These are phyloP conservation scores for Coccomyxa sp. DNA, from an alignment of 139 green algal species.

Conservation along the genomic window DNA sequence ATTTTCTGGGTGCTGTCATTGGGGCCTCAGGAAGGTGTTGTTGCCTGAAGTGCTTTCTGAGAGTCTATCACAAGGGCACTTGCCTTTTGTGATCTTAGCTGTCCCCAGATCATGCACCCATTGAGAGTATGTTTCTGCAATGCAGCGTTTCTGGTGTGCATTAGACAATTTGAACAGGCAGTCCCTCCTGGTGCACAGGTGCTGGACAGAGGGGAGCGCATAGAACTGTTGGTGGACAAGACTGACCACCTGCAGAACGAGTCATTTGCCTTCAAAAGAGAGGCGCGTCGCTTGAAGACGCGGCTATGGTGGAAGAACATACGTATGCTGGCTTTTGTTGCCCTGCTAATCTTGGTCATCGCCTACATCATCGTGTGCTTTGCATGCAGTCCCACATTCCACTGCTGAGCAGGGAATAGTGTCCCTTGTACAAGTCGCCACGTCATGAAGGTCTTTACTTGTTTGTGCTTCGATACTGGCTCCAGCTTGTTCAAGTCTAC, in stretches of 20 bases:
- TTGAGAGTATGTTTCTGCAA: too few relatives aligned
- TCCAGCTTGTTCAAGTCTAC: too few relatives aligned
- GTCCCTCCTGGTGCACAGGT: slow-evolving; percentile 42
- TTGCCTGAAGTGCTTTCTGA: too few relatives aligned
- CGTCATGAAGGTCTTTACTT: too few relatives aligned
- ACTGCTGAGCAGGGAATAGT: slow-evolving; percentile 18
- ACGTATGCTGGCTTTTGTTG: slow-evolving; percentile 42
- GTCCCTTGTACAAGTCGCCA: too few relatives aligned
- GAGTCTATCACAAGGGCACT: not conserved
- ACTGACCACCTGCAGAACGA: slow-evolving; percentile 71
- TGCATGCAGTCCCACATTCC: slow-evolving; percentile 51
- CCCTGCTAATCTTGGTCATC: slow-evolving; percentile 32
- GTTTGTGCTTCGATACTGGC: too few relatives aligned
- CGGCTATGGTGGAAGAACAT: slow-evolving; percentile 75
- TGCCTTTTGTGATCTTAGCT: not conserved
- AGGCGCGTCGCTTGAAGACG: slow-evolving; percentile 52
- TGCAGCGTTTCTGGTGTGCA: too few relatives aligned
- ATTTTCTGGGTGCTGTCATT: not conserved
- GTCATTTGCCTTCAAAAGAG: slow-evolving; percentile 76
- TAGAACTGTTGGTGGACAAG: slow-evolving; percentile 94
- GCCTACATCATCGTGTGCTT: slow-evolving; percentile 54
- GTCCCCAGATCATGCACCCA: too few relatives aligned
- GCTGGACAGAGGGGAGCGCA: slow-evolving; percentile 86
- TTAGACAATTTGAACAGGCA: too few relatives aligned
- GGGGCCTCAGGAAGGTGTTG: not conserved